A percentile compares a stretch with the other conserved stretches of the same genome.
These are phyloP conservation scores for Puccinia hordei DNA, from an alignment of 1,284 basidiomycete genomes.

Conservation along the genomic window DNA sequence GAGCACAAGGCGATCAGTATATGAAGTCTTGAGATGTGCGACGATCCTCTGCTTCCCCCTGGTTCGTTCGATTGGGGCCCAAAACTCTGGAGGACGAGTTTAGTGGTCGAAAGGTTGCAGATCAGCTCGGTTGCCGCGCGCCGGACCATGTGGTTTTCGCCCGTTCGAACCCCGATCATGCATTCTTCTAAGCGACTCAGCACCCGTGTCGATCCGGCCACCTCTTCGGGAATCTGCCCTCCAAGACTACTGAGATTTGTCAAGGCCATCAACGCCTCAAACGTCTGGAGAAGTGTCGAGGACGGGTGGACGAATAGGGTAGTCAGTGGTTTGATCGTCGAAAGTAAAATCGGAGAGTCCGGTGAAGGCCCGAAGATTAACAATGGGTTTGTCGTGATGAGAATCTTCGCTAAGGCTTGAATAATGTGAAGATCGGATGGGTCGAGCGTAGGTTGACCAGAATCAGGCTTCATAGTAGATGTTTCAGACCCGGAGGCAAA, in stretches of 20 bases:
- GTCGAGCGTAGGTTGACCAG: constrained; percentile 29
- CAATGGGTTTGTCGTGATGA: constrained; percentile 84
- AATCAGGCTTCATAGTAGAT: too few relatives aligned
- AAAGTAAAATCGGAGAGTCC: constrained; percentile 72
- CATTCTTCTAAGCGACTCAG: constrained; percentile 74
- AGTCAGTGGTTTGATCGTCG: constrained; percentile 76
- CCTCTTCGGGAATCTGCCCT: constrained; percentile 67
- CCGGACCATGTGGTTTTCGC: constrained; percentile 78
- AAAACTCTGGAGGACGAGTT: constrained; percentile 73
- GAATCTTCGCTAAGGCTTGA: constrained; percentile 87
- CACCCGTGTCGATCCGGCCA: constrained; percentile 68
- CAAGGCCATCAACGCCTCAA: constrained; percentile 90
- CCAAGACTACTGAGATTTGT: constrained; percentile 88
- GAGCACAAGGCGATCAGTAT: constrained; percentile 81
- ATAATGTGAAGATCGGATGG: constrained; percentile 68
- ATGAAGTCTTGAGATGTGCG: constrained; percentile 70
- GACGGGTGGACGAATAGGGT: constrained; percentile 70
- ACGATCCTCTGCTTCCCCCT: constrained; percentile 54
- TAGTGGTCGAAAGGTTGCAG: constrained; percentile 83
- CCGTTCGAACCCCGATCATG: constrained; percentile 64
- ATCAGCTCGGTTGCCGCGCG: constrained; percentile 87
- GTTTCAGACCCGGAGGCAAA: not conserved
- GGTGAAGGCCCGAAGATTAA: constrained; percentile 78
- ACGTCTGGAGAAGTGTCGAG: constrained; percentile 76
- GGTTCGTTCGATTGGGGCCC: constrained; percentile 57